phyloP scores from a whole-genome alignment of 2,329 filamentous ascomycete species.

The Hyphodiscus sp. region DNA sequence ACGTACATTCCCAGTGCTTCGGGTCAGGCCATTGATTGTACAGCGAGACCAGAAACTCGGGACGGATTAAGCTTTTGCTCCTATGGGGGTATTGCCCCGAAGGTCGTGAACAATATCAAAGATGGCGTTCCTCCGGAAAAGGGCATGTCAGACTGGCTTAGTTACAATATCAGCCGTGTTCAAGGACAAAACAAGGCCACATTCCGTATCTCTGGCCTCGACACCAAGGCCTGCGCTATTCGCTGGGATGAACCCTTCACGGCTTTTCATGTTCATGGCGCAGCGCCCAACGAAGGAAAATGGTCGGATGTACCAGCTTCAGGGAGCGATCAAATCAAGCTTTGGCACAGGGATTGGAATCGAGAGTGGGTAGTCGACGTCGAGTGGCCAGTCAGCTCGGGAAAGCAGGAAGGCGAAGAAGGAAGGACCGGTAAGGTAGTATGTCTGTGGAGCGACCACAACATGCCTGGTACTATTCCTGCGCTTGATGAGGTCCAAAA shows the following conservation, averaged over 20 bases:
- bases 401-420: constrained; percentile 29
- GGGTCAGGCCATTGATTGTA: constrained; percentile 53
- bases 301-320: constrained; percentile 54
- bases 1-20: constrained; percentile 63
- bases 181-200: constrained; percentile 44
- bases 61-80: constrained; percentile 57
- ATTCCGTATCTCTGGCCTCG: constrained; percentile 61
- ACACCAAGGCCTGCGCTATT: constrained; percentile 75
- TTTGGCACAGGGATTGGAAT: constrained; percentile 80
- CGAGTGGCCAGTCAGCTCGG: constrained; percentile 43
- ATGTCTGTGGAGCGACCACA: constrained; percentile 86
- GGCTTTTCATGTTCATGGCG: constrained; percentile 57
- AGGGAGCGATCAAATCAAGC: constrained; percentile 61
- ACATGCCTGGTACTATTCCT: constrained; percentile 64
- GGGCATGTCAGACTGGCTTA: constrained; percentile 53
- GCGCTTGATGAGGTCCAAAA: constrained; percentile 73
- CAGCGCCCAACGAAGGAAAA: constrained; percentile 51
- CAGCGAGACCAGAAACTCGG: constrained; percentile 33
- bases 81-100: constrained; percentile 63
- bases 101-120: constrained; percentile 46
- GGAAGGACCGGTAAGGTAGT: constrained; percentile 58
- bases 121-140: constrained; percentile 36
- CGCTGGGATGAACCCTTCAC: constrained; percentile 63
- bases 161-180: constrained; percentile 50
- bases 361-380: constrained; percentile 67